Base-by-base conservation (phyloP, 495 filamentous ascomycete species). In the Tuber indicum region DNA sequence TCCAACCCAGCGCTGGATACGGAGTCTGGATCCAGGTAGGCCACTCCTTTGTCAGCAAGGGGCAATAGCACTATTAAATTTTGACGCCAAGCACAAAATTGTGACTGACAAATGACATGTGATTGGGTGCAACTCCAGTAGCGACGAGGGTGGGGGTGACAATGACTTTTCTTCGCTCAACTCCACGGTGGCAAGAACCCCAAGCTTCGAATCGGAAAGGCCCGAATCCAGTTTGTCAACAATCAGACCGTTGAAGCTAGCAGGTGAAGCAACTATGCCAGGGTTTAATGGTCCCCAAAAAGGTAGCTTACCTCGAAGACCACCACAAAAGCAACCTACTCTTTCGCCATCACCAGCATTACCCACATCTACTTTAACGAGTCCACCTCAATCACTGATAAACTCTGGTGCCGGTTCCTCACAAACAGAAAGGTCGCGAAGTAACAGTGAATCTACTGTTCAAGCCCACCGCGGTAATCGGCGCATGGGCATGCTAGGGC, bases 401-500 rank as follows among this genome's bases (percentile, higher is more conserved):
- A 49, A 39, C 47, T 36, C 73, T 14, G 12, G 26, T 36, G 58
- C 26, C 58, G 36, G 14, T 66, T 66, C 70, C 46, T 70, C 78
- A 6, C 71, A 86, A n/a, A 90, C 89, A 82, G 95, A 98, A 81
- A 89, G 94, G 41, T 90, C 93, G 70, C 90, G 95, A 70, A 97
- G 94, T 79, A 96, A 97, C 79, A 97, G 93, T 76, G 95, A 98
- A 83, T 94, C 92, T 39, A 83, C 85, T 72, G 84, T 86, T 16
- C 86, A 87, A 86, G 89, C 75, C 82, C 88, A 82, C 83, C 92
- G 85, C 76, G 87, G 73, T 6, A 87, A 83, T 74, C 90, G 91
- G 80, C 89, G 95, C 9, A 97, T 97, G 93, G 94, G 94, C 8
- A 91, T 96, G 43, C 90, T 97, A 44, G 90, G 90, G 16, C 91